These are phyloP conservation scores for Cylindrotheca fusiformis DNA, from an alignment of 108 stramenopile genomes.

Conservation along the genomic window DNA sequence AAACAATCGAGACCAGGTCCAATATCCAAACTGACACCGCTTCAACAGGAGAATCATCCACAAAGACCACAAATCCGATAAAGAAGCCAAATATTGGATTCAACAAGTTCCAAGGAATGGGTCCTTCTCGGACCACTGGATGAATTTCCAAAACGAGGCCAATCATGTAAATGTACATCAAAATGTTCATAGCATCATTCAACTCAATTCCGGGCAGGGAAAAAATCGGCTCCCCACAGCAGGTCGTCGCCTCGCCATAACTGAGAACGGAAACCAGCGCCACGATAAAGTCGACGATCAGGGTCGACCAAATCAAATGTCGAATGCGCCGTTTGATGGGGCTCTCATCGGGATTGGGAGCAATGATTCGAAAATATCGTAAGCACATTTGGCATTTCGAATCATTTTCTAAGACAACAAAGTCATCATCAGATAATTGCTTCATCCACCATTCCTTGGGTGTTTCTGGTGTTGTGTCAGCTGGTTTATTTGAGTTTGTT, in stretches of 20 bases:
- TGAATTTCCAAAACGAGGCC: slow-evolving; percentile 29
- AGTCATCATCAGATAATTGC: too few species aligned
- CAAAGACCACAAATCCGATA: slow-evolving; percentile 41
- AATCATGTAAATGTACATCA: slow-evolving; percentile 21
- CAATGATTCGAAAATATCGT: slow-evolving; percentile 23
- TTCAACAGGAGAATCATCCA: slow-evolving; percentile 23
- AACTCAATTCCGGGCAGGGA: slow-evolving; percentile 2
- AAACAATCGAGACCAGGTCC: slow-evolving; percentile 21
- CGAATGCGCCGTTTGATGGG: slow-evolving; percentile 21
- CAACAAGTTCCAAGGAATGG: slow-evolving; percentile 29
- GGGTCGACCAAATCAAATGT: slow-evolving; percentile 23
- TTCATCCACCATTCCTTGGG: too few species aligned
- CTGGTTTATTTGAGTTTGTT: too few species aligned
- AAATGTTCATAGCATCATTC: slow-evolving; percentile 20
- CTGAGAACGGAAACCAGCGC: slow-evolving; percentile 28
- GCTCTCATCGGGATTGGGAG: slow-evolving; percentile 17
- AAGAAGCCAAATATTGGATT: slow-evolving; percentile 38
- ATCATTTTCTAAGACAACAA: slow-evolving; percentile 23
- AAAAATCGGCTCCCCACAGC: slow-evolving; percentile 39
- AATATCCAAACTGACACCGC: slow-evolving; percentile 38
- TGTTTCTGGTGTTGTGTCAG: too few species aligned
- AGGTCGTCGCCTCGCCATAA: slow-evolving; percentile 20
- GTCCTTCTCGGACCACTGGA: slow-evolving; percentile 32
- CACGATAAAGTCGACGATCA: slow-evolving; percentile 28
- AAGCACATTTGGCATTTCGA: slow-evolving; percentile 9